Base-by-base conservation (phyloP, 1,284 basidiomycete genomes). In the Mycena citricolor region DNA sequence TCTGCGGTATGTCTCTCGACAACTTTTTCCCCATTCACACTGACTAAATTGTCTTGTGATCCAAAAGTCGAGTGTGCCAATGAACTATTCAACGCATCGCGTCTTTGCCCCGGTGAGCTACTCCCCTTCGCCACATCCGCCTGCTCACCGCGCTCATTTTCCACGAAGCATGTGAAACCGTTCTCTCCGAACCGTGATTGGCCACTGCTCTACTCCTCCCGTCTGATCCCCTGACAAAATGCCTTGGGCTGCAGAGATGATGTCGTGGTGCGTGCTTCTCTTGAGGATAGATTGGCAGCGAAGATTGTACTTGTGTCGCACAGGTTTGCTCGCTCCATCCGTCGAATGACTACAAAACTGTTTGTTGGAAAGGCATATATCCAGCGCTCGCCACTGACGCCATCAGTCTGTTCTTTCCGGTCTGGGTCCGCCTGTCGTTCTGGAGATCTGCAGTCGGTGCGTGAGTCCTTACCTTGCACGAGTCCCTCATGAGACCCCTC, bases 281-380 rank as follows among this genome's bases (percentile, higher is more conserved):
- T 39, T 56, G 37, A 56, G n/a, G n/a, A 26, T 22, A 21, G 28
- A 32, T 40, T 21, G 14, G 39, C 30, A 25, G n/a, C n/a, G n/a
- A n/a, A n/a, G n/a, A n/a, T n/a, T n/a, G n/a, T n/a, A n/a, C n/a
- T n/a, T n/a, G n/a, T n/a, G n/a, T 39, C 30, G 25, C 17, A 13
- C 52, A 90, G 87, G 76, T 89, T 29, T 84, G 81, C 65, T 85
- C 87, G 5, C 61, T 89, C 17, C 82, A 84, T 57, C 87, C 88
- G 0, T 82, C 86, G 2, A 90, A 90, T 58, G 87, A 90, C 62
- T 90, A 90, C 64, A 90, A 90, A 68, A 90, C 88, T 39, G 83
- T 78, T 52, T 59, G 64, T 56, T 39, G 32, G 30, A 24, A 11
- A 57, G 68, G 60, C 65, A 74, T 73, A 66, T 66, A 67, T 60